A percentile compares a stretch with the other conserved stretches of the same genome.
phyloP scores from a whole-genome alignment of 139 green algal genomes.

The Haematococcus sp. region DNA sequence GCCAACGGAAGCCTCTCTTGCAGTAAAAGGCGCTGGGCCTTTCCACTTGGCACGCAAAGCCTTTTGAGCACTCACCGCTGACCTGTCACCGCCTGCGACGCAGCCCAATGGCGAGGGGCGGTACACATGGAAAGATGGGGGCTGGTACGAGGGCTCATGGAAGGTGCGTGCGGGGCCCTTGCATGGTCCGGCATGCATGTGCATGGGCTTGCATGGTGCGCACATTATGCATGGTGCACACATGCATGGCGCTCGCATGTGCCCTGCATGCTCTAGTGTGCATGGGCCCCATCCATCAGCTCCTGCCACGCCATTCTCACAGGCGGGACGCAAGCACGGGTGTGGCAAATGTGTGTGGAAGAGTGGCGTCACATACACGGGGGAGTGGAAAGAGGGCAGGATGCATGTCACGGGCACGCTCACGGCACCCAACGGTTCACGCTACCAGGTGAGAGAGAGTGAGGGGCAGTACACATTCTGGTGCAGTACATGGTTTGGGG shows the following conservation, averaged over 20 bases:
- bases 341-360: slow-evolving; percentile 73
- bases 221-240: no score
- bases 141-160: slow-evolving; percentile 71
- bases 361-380: slow-evolving; percentile 61
- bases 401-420: slow-evolving; percentile 83
- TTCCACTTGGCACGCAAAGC: no score
- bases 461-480: no score
- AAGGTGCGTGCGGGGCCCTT: slow-evolving; percentile 29
- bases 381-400: slow-evolving; percentile 71
- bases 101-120: slow-evolving; percentile 73
- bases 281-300: no score
- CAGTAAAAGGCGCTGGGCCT: no score
- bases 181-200: neutral
- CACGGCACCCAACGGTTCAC: slow-evolving; percentile 57
- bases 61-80: no score
- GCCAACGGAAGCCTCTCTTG: no score
- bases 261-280: no score
- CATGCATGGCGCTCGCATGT: no score
- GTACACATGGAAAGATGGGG: slow-evolving; percentile 75
- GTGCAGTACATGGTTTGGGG: no score
- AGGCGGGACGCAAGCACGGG: slow-evolving; percentile 66
- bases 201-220: neutral
- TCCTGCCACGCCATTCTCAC: no score
- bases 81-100: no score
- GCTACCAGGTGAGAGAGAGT: slow-evolving; percentile 54